Evolutionary conservation across 768 basidiomycete genomes (phyloP).

Genomic region (Macrolepiota albuminosa): DNA sequence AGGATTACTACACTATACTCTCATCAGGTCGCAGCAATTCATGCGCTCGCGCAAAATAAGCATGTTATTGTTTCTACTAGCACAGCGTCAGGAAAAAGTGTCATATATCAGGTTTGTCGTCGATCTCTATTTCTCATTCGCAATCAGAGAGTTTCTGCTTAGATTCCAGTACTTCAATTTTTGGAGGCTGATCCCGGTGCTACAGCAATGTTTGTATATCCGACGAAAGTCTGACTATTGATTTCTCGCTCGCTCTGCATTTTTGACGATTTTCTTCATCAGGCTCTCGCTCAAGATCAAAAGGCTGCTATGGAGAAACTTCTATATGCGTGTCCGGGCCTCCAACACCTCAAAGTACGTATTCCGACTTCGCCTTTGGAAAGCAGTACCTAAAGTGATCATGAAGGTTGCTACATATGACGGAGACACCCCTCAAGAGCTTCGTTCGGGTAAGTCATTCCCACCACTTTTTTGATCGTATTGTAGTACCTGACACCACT

Average conservation of each 20-base stretch:
- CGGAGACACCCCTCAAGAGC: constrained; percentile 78
- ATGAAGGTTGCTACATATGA: constrained; percentile 74
- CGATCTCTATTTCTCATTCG: neutral
- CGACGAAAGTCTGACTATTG: constrained; percentile 63
- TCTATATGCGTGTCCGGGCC: constrained; percentile 50
- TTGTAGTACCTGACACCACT: neutral
- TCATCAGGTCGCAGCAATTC: constrained; percentile 69
- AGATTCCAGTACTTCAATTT: constrained; percentile 69
- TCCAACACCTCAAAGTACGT: constrained; percentile 55
- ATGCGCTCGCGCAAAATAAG: constrained; percentile 48
- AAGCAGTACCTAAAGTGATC: neutral
- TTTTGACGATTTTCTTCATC: neutral
- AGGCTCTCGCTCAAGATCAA: constrained; percentile 92
- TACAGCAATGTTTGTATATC: constrained; percentile 83
- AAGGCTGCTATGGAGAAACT: constrained; percentile 64
- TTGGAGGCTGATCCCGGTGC: constrained; percentile 56
- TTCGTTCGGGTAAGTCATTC: constrained; percentile 43
- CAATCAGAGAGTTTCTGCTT: neutral
- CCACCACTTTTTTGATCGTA: neutral
- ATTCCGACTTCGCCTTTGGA: neutral
- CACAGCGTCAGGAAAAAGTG: constrained; percentile 86
- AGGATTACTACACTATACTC: constrained; percentile 64
- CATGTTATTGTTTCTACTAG: constrained; percentile 87
- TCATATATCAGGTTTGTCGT: constrained; percentile 69
- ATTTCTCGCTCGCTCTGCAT: neutral